phyloP scores from a whole-genome alignment of 768 basidiomycete genomes.

The Lentinus brumalis region DNA sequence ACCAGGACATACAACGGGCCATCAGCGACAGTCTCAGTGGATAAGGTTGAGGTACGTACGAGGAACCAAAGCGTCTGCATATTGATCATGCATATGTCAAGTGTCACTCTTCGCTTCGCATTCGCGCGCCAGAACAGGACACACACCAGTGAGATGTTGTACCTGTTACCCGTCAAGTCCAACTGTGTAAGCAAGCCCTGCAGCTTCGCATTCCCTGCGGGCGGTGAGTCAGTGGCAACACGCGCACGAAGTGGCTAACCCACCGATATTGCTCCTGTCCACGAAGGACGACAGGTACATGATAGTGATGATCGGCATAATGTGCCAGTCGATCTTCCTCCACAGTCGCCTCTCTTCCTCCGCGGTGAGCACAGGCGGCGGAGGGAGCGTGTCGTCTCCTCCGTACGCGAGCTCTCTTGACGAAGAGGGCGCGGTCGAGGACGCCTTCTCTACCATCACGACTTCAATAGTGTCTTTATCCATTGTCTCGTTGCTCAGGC shows the following conservation, averaged over 20 bases:
- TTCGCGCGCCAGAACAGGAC: no score
- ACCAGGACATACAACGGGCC: background rate
- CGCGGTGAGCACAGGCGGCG: conserved; percentile 21
- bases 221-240: background rate
- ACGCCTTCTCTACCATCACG: background rate
- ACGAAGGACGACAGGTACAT: conserved; percentile 35
- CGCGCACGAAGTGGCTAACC: background rate
- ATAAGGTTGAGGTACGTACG: conserved; percentile 37
- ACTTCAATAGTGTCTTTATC: conserved; percentile 4
- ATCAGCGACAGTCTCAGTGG: background rate
- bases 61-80: conserved; percentile 69
- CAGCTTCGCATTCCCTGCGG: conserved; percentile 29
- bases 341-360: conserved; percentile 40
- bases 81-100: no score
- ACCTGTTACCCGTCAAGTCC: conserved; percentile 56
- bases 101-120: no score
- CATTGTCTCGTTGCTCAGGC: background rate
- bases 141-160: conserved; percentile 64
- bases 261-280: conserved; percentile 33
- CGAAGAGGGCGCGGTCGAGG: background rate
- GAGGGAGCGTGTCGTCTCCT: conserved; percentile 10
- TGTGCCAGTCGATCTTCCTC: conserved; percentile 31
- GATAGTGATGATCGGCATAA: conserved; percentile 36
- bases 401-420: conserved; percentile 7
- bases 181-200: conserved; percentile 57